These are phyloP conservation scores for Oryza nivara DNA, from an alignment of 176 grass and related monocot species.

Conservation along the genomic window DNA sequence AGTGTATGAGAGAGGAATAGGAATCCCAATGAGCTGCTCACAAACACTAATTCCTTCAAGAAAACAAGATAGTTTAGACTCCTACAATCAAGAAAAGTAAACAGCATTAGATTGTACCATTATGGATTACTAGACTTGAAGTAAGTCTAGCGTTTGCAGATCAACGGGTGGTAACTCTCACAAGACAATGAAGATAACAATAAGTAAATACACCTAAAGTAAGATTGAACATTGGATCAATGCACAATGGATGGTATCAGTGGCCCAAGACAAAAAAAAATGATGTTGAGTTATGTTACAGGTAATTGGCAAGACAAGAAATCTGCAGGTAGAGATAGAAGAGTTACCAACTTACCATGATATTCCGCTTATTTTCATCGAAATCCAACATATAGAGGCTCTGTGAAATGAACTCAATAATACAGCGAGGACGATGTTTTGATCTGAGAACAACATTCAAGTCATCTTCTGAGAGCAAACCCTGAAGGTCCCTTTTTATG, in stretches of 20 bases:
- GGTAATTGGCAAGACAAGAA: neutral
- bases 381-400: conserved; percentile 66
- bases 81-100: conserved; percentile 54
- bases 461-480: conserved; percentile 75
- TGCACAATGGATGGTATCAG: no score
- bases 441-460: conserved; percentile 68
- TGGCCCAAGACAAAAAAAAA: neutral
- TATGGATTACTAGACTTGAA: neutral
- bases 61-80: conserved; percentile 81
- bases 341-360: conserved; percentile 80
- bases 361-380: conserved; percentile 59
- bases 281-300: neutral
- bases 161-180: neutral
- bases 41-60: conserved; percentile 85
- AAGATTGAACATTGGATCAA: neutral
- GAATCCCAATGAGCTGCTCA: conserved; percentile 81
- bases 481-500: conserved; percentile 63
- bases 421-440: conserved; percentile 73
- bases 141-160: neutral
- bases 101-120: conserved; percentile 30
- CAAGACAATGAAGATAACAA: neutral
- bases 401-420: conserved; percentile 91
- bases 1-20: conserved; percentile 89
- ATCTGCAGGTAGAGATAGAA: neutral
- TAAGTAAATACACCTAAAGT: neutral